Percentiles rank a stretch among this genome's conserved stretches.
phyloP scores from a whole-genome alignment of 306 rosid genomes.

The Amphicarpaea edgeworthii region DNA sequence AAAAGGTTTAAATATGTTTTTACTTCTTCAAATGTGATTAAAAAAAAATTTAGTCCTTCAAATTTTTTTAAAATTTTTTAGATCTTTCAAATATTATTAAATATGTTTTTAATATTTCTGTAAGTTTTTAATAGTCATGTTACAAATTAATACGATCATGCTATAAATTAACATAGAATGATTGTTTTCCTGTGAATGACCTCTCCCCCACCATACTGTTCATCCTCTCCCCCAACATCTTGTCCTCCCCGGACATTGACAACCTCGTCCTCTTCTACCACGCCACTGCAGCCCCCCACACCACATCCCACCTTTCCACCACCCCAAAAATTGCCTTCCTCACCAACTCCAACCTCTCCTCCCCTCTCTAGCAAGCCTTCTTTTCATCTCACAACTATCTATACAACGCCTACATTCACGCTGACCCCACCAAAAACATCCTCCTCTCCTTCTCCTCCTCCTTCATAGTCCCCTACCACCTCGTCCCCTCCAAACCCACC shows the following conservation, averaged over 20 bases:
- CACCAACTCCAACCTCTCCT: slow-evolving; percentile 65
- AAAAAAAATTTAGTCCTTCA: no score
- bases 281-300: slow-evolving; percentile 48
- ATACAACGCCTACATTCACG: slow-evolving; percentile 71
- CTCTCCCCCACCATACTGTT: slow-evolving; percentile 54
- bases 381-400: slow-evolving; percentile 48
- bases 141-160: no score
- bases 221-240: slow-evolving; percentile 52
- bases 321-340: slow-evolving; percentile 75
- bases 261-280: slow-evolving; percentile 53
- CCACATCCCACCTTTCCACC: slow-evolving; percentile 42
- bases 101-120: no score
- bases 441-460: no score
- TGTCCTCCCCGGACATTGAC: slow-evolving; percentile 49
- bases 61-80: no score
- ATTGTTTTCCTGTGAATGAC: no score
- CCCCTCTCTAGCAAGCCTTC: slow-evolving; percentile 69
- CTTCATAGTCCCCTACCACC: no score
- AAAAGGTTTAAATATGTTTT: no score
- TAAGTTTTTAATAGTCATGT: no score
- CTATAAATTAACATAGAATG: no score
- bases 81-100: no score
- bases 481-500: slow-evolving; percentile 58
- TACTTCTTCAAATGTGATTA: no score
- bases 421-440: slow-evolving; percentile 56